Percentiles rank a stretch among this genome's conserved stretches.
Evolutionary conservation across 352 stramenopile species (phyloP).

Genomic region (Phytopythium sindhum): DNA sequence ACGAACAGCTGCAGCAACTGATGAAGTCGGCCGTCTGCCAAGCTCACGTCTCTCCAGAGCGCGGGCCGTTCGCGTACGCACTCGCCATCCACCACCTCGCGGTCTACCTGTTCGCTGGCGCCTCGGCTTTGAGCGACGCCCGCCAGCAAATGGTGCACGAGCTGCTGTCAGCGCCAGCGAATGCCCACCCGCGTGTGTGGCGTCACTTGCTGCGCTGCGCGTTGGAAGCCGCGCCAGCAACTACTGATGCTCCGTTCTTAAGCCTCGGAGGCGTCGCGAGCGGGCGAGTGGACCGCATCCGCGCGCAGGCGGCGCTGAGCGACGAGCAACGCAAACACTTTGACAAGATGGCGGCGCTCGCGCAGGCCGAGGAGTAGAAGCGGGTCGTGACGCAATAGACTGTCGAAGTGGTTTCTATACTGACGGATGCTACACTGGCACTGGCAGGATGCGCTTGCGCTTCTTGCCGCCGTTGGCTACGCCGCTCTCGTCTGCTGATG

Average conservation of each 20-base stretch:
- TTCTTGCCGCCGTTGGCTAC: conserved; percentile 13
- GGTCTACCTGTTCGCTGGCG: conserved; percentile 47
- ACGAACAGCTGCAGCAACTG: conserved; percentile 40
- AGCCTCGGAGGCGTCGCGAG: conserved; percentile 12
- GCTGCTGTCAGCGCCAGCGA: conserved; percentile 15
- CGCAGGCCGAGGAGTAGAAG: background rate
- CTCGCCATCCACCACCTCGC: conserved; percentile 59
- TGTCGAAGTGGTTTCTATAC: background rate
- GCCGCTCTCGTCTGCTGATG: background rate
- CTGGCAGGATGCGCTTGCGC: conserved; percentile 36
- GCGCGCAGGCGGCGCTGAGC: conserved; percentile 24
- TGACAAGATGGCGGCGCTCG: conserved; percentile 2
- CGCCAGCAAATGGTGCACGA: conserved; percentile 50
- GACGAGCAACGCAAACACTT: conserved; percentile 27
- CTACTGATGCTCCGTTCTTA: conserved; percentile 1
- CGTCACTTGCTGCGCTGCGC: conserved; percentile 52
- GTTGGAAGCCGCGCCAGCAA: background rate
- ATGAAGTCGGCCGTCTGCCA: conserved; percentile 49
- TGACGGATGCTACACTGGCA: conserved; percentile 8
- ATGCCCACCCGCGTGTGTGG: conserved; percentile 39
- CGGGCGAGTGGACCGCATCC: conserved; percentile 10
- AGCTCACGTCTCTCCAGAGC: conserved; percentile 24
- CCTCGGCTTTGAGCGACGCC: conserved; percentile 28
- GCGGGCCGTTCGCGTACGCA: conserved; percentile 51
- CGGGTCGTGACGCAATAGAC: background rate